phyloP scores from a whole-genome alignment of 495 filamentous ascomycete species.

The Glarea lozoyensis region DNA sequence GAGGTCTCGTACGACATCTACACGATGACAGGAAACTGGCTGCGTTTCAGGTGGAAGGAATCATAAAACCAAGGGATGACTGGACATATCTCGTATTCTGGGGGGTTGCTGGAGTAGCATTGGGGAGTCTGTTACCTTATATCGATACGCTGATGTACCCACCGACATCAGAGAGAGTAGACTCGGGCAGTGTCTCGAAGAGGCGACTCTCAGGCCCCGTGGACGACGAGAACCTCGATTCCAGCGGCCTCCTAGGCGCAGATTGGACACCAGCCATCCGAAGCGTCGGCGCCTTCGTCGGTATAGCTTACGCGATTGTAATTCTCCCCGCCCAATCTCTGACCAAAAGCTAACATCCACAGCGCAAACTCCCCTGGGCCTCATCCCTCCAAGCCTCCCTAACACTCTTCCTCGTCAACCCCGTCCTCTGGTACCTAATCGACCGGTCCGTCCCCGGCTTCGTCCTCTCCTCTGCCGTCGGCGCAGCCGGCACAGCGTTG shows the following conservation, averaged over 20 bases:
- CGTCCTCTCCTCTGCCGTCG: slow-evolving; percentile 61
- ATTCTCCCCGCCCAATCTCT: slow-evolving; percentile 22
- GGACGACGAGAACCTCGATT: slow-evolving; percentile 9
- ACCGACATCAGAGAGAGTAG: neutral
- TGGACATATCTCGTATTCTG: slow-evolving; percentile 69
- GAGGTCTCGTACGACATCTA: slow-evolving; percentile 74
- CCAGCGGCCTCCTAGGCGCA: slow-evolving; percentile 22
- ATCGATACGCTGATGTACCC: slow-evolving; percentile 54
- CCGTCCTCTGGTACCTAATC: slow-evolving; percentile 90
- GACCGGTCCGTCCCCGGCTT: slow-evolving; percentile 85
- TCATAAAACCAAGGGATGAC: slow-evolving; percentile 42
- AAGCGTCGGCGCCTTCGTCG: slow-evolving; percentile 87
- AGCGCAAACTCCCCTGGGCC: slow-evolving; percentile 85
- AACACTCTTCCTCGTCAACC: slow-evolving; percentile 85
- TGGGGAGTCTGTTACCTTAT: slow-evolving; percentile 79
- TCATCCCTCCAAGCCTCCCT: slow-evolving; percentile 89
- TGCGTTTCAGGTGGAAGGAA: slow-evolving; percentile 50
- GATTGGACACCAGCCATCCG: slow-evolving; percentile 80
- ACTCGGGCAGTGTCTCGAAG: slow-evolving; percentile 24
- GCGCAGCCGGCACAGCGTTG: slow-evolving; percentile 61
- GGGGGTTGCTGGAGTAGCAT: slow-evolving; percentile 66
- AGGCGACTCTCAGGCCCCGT: slow-evolving; percentile 9
- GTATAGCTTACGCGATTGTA: slow-evolving; percentile 95
- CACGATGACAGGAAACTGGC: slow-evolving; percentile 60
- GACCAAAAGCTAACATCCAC: slow-evolving; percentile 14